Base-by-base conservation (phyloP, 2,329 filamentous ascomycete genomes). In the Hortaea werneckii region DNA sequence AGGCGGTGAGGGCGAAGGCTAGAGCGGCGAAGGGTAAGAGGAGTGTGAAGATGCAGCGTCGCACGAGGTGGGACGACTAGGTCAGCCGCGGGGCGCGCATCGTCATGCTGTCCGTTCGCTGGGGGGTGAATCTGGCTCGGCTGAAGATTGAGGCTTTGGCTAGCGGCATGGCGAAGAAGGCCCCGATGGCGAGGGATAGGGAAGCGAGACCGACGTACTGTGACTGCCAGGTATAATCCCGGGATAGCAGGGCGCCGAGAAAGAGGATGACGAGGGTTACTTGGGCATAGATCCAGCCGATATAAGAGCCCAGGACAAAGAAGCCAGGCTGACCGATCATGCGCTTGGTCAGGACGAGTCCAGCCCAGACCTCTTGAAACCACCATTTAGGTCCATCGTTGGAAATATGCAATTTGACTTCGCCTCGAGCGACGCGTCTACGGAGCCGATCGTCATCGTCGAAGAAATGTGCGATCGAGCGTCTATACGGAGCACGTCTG, bases 311-410 rank as follows among this genome's bases (percentile, higher is more conserved):
- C 58, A 89, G 70, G 29, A 87, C 65, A n/a, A 79, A 64, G 60
- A 88, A 89, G 0, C 85, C 85, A 3, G 82, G 77, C 59, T 89
- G 85, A 34, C 75, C 76, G 42, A 87, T 68, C 84, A 89, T 88
- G 56, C 81, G 78, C 13, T 76, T 61, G 41, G 76, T 80, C 39
- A 90, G 70, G 12, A 78, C 68, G 13, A 85, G 57, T 7, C 84
- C 85, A 39, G 85, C 83, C 63, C 79, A 79, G 20, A 87, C 75
- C 60, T 89, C 85, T 61, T 89, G 77, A 41, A 79, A 82, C 83
- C 83, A 88, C 77, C 83, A 87, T 54, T 70, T 79, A 0, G 85
- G 85, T 0, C 83, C 83, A 42, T 79, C 81, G 44, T 82, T 77
- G 44, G 78, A 75, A 49, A 86, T 76, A 60, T 88, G 83, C 70